Conservation (phyloP, 1,139 yeast genomes). For the Suhomyces ambrosiae region DNA sequence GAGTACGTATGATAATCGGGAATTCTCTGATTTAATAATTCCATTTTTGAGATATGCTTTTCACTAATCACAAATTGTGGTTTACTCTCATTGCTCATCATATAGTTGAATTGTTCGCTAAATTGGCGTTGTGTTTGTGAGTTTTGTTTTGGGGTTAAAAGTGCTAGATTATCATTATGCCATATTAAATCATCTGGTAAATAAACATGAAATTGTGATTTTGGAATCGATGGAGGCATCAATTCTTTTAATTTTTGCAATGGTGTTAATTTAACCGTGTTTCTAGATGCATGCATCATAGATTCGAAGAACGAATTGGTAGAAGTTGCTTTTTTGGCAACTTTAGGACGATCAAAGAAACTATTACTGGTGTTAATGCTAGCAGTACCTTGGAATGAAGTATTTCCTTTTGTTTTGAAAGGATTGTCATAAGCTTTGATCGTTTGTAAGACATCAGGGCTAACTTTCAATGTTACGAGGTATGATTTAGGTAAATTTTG, state of each 20-base stretch:
- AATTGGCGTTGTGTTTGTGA: not conserved
- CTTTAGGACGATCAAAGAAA: slow-evolving; percentile 17
- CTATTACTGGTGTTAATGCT: slow-evolving; percentile 7
- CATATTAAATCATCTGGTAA: slow-evolving; percentile 6
- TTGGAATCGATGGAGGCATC: slow-evolving; percentile 17
- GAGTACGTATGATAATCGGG: slow-evolving; percentile 18
- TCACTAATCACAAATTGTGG: not conserved
- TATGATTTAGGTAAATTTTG: slow-evolving; percentile 13
- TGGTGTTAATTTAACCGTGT: slow-evolving; percentile 18
- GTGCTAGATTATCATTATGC: slow-evolving; percentile 1
- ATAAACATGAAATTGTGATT: slow-evolving; percentile 21
- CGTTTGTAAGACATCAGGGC: slow-evolving; percentile 27
- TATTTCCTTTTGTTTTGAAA: slow-evolving; percentile 31
- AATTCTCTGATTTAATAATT: slow-evolving; percentile 13
- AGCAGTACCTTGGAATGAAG: slow-evolving; percentile 1
- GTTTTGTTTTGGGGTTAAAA: slow-evolving; percentile 1
- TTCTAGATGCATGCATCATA: slow-evolving; percentile 24
- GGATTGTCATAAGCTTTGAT: slow-evolving; percentile 35
- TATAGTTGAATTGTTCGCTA: not conserved
- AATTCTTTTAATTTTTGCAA: slow-evolving; percentile 25
- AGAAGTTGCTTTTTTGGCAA: slow-evolving; percentile 6
- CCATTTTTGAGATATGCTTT: slow-evolving; percentile 2
- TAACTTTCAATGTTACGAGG: slow-evolving; percentile 31
- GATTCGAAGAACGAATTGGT: slow-evolving; percentile 16
- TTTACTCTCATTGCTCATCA: not conserved